Evolutionary conservation across 1,284 basidiomycete species (phyloP).

Genomic region (Trametes hirsuta): DNA sequence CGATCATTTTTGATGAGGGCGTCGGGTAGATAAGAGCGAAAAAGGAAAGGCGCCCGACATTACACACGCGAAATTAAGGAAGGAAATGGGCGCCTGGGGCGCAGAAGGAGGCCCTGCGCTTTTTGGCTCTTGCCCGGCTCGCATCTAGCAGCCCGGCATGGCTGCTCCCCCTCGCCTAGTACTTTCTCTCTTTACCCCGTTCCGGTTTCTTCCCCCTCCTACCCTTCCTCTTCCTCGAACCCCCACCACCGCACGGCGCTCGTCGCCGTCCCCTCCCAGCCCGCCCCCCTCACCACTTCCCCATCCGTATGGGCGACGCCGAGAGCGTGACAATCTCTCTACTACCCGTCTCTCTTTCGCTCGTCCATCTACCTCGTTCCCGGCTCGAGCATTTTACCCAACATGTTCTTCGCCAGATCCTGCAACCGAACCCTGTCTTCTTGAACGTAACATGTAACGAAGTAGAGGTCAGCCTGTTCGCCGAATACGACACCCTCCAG

Average conservation of each 20-base stretch:
- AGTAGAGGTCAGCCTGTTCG: slow-evolving; percentile 74
- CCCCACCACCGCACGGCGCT: slow-evolving; percentile 7
- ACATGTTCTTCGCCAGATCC: slow-evolving; percentile 67
- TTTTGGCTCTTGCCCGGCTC: slow-evolving; percentile 15
- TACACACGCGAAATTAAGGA: slow-evolving; percentile 11
- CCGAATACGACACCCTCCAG: slow-evolving; percentile 56
- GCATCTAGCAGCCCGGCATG: slow-evolving; percentile 16
- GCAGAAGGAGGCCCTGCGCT: not conserved
- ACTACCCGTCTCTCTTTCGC: slow-evolving; percentile 68
- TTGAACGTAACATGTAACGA: slow-evolving; percentile 77
- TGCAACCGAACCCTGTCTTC: slow-evolving; percentile 66
- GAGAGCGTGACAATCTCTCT: slow-evolving; percentile 61
- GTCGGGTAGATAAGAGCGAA: slow-evolving; percentile 23
- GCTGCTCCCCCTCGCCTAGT: slow-evolving; percentile 7
- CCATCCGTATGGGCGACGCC: slow-evolving; percentile 26
- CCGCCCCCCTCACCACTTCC: not conserved
- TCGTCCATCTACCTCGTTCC: slow-evolving; percentile 68
- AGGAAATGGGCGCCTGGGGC: slow-evolving; percentile 6
- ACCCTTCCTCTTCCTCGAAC: slow-evolving; percentile 6
- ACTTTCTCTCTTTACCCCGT: slow-evolving; percentile 1
- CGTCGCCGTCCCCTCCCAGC: not conserved
- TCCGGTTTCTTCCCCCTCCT: slow-evolving; percentile 12
- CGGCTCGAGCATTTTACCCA: slow-evolving; percentile 62
- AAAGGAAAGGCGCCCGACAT: slow-evolving; percentile 14
- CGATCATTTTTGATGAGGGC: slow-evolving; percentile 16